These are phyloP conservation scores for Cynanchum wilfordii DNA, from an alignment of 257 asterid genomes.

Conservation along the genomic window DNA sequence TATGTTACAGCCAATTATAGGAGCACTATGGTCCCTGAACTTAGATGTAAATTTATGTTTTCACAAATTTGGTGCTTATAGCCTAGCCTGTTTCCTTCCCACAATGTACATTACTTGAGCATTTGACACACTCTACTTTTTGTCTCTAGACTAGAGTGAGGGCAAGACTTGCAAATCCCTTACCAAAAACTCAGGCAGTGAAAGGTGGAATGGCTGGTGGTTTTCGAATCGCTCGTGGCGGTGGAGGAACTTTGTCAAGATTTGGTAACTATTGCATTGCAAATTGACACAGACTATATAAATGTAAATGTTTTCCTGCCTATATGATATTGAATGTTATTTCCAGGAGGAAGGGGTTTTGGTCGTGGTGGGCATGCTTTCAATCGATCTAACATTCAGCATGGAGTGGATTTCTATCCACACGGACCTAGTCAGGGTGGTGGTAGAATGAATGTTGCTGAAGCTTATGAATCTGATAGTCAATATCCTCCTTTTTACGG, in stretches of 20 bases:
- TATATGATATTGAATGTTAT: conserved; percentile 12
- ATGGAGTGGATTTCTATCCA: conserved; percentile 32
- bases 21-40: background rate
- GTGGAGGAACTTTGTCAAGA: conserved; percentile 27
- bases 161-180: conserved; percentile 61
- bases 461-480: conserved; percentile 28
- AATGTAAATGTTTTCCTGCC: background rate
- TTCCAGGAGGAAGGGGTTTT: conserved; percentile 51
- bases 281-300: background rate
- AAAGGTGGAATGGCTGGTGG: conserved; percentile 67
- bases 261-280: conserved; percentile 18
- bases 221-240: conserved; percentile 39
- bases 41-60: background rate
- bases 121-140: conserved; percentile 11
- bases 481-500: conserved; percentile 38
- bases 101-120: background rate
- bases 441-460: conserved; percentile 31
- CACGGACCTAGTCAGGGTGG: conserved; percentile 38
- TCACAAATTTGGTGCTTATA: background rate
- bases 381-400: conserved; percentile 30
- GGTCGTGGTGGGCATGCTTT: conserved; percentile 41
- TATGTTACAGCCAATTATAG: background rate
- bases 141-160: conserved; percentile 41
- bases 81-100: background rate
- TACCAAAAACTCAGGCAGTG: conserved; percentile 58